Base-by-base conservation (phyloP, 1,284 basidiomycete species). In the Singerocomus inundabilis region DNA sequence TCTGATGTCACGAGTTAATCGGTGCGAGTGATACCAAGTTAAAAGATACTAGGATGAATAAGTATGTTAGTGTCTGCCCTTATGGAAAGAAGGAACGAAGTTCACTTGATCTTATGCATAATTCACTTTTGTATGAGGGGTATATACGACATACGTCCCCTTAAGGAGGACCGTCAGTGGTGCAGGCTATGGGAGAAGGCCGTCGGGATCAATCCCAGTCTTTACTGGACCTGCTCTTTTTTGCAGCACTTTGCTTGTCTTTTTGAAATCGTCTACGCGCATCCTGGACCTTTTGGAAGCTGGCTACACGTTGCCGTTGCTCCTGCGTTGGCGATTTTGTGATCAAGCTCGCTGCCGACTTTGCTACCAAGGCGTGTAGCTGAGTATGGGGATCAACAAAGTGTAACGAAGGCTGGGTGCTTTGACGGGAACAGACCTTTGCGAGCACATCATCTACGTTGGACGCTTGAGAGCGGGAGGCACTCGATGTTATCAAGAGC, bases 381-480 rank as follows among this genome's bases (percentile, higher is more conserved):
- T 88, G 55, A 10, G 49, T n/a, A 10, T 5, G 12, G 11, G 16
- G 5, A 15, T 48, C 29, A 44, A 34, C 7, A 31, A 38, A 47
- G n/a, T 32, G 32, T 39, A 36, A 37, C 28, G 35, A n/a, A 55
- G 28, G 13, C 1, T 5, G 21, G 10, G 28, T 40, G 32, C 24
- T 28, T 28, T 45, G 48, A 39, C 42, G 32, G 15, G 29, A 10
- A 66, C 72, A 38, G 36, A 85, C 88, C 73, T 88, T 90, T 10
- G 66, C 57, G 24, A 91, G 71, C 57, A 83, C 85, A 51, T 89
- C 84, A 11, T 86, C 78, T 13, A 88, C 68, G 54, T 91, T 91
- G 59, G 82, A 80, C 5, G 82, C 71, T 62, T 91, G 88, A 9
- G 88, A 89, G n/a, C 88, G 82, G 54, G 80, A 76, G 1, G 74